phyloP scores from a whole-genome alignment of 2,329 filamentous ascomycete species.

The Ophiostoma sp. region DNA sequence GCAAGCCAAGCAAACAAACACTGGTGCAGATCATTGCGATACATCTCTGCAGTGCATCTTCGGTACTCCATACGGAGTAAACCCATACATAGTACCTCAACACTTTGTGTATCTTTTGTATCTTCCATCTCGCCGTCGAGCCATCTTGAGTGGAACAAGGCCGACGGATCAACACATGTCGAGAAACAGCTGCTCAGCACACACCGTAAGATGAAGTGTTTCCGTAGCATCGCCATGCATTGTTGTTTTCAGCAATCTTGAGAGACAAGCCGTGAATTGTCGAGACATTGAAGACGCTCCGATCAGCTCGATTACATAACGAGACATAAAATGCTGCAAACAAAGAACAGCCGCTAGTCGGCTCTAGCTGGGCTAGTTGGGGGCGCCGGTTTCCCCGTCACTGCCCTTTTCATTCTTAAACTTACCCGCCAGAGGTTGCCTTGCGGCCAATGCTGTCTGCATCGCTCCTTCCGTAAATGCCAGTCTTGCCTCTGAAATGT shows the following conservation, averaged over 20 bases:
- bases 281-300: too few species aligned
- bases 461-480: slow-evolving; percentile 5
- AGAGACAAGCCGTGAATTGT: too few species aligned
- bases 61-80: background rate
- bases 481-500: slow-evolving; percentile 10
- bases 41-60: background rate
- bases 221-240: background rate
- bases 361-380: background rate
- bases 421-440: background rate
- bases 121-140: background rate
- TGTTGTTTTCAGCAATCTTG: background rate
- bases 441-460: background rate
- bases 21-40: slow-evolving; percentile 7
- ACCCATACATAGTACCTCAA: background rate
- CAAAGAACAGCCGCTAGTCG: slow-evolving; percentile 1
- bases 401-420: background rate
- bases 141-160: background rate
- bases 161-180: slow-evolving; percentile 5
- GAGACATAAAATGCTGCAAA: background rate
- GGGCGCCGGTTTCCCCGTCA: background rate
- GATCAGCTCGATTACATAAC: background rate
- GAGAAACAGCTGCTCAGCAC: background rate
- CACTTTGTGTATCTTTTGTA: background rate
- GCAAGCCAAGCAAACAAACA: background rate
- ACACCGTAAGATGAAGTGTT: background rate